These are phyloP conservation scores for Epichloe coenophiala DNA, from an alignment of 2,329 filamentous ascomycete genomes.

Conservation along the genomic window DNA sequence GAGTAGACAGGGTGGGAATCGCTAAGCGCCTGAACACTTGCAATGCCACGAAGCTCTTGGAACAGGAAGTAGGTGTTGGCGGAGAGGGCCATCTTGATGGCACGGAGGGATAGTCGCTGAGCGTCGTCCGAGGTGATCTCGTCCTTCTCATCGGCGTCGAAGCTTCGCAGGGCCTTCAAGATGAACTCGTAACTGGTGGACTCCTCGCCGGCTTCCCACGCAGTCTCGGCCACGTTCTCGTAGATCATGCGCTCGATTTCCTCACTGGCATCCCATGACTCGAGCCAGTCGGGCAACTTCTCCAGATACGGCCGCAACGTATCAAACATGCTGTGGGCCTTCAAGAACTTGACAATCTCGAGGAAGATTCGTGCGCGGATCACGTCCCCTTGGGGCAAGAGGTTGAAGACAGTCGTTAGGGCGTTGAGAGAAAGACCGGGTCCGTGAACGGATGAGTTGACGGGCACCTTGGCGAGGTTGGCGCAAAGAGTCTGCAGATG, in stretches of 20 bases:
- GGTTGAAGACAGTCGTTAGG: constrained; percentile 93
- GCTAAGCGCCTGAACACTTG: constrained; percentile 73
- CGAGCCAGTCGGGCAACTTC: constrained; percentile 70
- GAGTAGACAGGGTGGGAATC: constrained; percentile 75
- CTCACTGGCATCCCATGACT: constrained; percentile 67
- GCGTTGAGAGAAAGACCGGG: constrained; percentile 77
- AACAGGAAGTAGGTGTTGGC: constrained; percentile 52
- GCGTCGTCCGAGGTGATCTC: constrained; percentile 46
- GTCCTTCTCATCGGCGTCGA: constrained; percentile 40
- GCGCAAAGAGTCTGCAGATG: constrained; percentile 80
- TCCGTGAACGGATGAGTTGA: constrained; percentile 74
- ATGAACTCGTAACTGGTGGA: constrained; percentile 56
- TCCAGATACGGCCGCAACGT: constrained; percentile 71
- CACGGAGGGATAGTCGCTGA: constrained; percentile 44
- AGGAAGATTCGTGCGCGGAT: constrained; percentile 84
- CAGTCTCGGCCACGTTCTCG: constrained; percentile 68
- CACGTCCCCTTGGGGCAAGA: constrained; percentile 61
- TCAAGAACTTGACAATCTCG: constrained; percentile 75
- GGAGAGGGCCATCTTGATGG: constrained; percentile 39
- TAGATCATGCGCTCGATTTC: constrained; percentile 79
- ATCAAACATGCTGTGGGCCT: constrained; percentile 63
- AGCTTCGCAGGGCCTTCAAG: constrained; percentile 47
- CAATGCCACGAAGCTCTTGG: constrained; percentile 68
- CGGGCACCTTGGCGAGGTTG: constrained; percentile 77
- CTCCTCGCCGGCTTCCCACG: constrained; percentile 62